phyloP scores from a whole-genome alignment of 805 yeast genomes.

The Cyberlindnera japonica region DNA sequence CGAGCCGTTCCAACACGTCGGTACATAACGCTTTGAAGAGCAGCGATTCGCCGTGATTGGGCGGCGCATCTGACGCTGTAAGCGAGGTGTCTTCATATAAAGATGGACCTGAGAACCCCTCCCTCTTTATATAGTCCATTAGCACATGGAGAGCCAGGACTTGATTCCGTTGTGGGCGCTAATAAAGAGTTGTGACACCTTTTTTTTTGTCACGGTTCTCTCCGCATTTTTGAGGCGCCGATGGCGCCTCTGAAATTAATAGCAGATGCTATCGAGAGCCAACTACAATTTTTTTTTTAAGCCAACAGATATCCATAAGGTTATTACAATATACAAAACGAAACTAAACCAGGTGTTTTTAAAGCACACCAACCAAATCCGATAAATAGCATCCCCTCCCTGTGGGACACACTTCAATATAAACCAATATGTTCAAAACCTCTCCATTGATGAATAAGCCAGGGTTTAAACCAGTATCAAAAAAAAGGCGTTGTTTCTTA shows the following conservation, averaged over 20 bases:
- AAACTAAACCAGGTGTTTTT: slow-evolving; percentile 6
- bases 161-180: too few relatives aligned
- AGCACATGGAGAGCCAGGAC: too few relatives aligned
- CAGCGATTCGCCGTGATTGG: neutral
- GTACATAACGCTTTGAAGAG: neutral
- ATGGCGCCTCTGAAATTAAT: too few relatives aligned
- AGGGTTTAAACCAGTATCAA: neutral
- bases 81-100: neutral
- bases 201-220: too few relatives aligned
- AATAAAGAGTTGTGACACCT: too few relatives aligned
- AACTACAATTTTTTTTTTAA: too few relatives aligned
- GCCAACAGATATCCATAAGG: too few relatives aligned
- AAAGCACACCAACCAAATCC: slow-evolving; percentile 7
- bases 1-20: neutral
- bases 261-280: too few relatives aligned
- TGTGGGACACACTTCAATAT: too few relatives aligned
- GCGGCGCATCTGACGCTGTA: neutral
- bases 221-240: too few relatives aligned
- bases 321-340: slow-evolving; percentile 6
- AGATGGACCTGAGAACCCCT: neutral
- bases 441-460: neutral
- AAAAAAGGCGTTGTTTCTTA: neutral
- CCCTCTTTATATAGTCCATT: too few relatives aligned
- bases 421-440: too few relatives aligned
- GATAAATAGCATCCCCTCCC: neutral